phyloP scores from a whole-genome alignment of 768 basidiomycete genomes.

The Nidularia pulvinata region DNA sequence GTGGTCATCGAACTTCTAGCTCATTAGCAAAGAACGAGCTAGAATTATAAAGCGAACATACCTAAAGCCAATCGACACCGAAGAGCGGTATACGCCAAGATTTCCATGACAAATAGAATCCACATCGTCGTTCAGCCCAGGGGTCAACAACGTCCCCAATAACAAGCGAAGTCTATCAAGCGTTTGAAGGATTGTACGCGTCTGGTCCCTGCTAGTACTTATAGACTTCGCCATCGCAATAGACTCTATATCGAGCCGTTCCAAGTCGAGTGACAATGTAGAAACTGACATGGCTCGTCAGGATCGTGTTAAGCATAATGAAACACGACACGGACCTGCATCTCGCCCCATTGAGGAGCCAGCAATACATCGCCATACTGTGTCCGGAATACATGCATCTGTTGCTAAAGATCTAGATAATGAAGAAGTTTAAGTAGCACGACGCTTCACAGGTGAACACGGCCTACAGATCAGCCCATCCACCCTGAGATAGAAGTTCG shows the following conservation, averaged over 20 bases:
- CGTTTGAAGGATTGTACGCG: conserved; percentile 38
- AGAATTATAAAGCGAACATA: conserved; percentile 16
- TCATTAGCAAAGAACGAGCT: not conserved
- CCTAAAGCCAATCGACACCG: conserved; percentile 48
- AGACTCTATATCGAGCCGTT: conserved; percentile 48
- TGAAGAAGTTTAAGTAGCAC: not conserved
- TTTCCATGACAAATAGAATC: conserved; percentile 66
- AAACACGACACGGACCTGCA: conserved; percentile 13
- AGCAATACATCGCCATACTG: conserved; percentile 19
- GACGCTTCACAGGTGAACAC: not conserved
- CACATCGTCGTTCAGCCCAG: conserved; percentile 67
- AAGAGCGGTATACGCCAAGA: conserved; percentile 44
- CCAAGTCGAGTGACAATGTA: conserved; percentile 48
- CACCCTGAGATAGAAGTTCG: conserved; percentile 68
- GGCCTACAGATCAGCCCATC: conserved; percentile 74
- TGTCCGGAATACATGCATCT: conserved; percentile 14
- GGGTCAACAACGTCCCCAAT: conserved; percentile 66
- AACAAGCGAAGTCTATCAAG: conserved; percentile 58
- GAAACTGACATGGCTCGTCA: conserved; percentile 30
- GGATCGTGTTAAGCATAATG: not conserved
- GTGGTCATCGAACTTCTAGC: conserved; percentile 32
- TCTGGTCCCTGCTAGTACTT: conserved; percentile 41
- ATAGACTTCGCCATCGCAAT: conserved; percentile 50
- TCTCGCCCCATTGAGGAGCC: conserved; percentile 11
- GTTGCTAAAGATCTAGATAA: conserved; percentile 14